Evolutionary conservation across 768 basidiomycete species (phyloP), one percentile per base, ranked within the genome.

Genomic region (Leccinellum rugosiceps): DNA sequence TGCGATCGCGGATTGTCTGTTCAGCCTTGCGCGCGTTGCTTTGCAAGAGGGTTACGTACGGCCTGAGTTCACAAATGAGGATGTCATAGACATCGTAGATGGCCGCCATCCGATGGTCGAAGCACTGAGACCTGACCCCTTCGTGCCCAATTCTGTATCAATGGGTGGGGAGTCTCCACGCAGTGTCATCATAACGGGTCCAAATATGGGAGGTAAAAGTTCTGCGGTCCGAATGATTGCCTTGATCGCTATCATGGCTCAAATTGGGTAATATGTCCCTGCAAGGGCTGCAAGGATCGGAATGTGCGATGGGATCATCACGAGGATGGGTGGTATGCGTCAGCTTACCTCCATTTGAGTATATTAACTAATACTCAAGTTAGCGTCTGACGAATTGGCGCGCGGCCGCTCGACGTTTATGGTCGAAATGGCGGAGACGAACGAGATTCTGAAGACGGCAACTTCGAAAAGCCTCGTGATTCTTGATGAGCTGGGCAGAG

Each of bases 21-120:
- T 88, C 56, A 92, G 92, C 65, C 78, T 98, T 14, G 90, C 94
- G 0, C 82, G 82, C 46, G 86, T 94, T 4, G 90, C 92, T 1
- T 76, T 88, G 35, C 83, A 84, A 57, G 80, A 82, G 13, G 86
- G 86, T 48, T 98, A 94, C 62, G 83, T 85, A 32, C 85, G 87
- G 47, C 95, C 96, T 1, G 73, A 78, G 58, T 90, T 97, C 65
- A 82, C 82, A 0, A 80, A 86, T 7, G 83, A 85, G 28, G 81
- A 86, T 49, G 70, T 70, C 25, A 75, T 98, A 13, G 86, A 91
- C 58, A 89, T 98, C 30, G 72, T 80, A 11, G 83, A 87, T n/a
- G 95, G 92, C 0, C 81, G 94, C 11, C 96, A 99, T 76, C 96
- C 96, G 0, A 93, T 98, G 84, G 84, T 95, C 15, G 95, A 97